Conservation (phyloP, 768 basidiomycete genomes). For the Auricularia cornea region DNA sequence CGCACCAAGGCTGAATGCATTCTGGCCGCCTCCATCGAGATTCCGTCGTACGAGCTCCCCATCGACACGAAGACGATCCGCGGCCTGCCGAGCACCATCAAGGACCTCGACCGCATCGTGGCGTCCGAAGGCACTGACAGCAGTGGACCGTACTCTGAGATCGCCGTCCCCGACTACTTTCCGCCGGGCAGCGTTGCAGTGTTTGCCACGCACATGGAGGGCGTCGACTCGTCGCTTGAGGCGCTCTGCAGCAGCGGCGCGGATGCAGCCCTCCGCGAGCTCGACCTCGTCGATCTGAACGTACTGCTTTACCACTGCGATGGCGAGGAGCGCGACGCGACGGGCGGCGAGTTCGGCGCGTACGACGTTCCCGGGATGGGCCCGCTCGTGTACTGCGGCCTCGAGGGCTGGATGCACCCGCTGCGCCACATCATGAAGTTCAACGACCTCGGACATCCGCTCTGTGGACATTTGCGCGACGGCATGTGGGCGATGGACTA, state of each 20-base stretch:
- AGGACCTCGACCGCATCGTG: slow-evolving; percentile 51
- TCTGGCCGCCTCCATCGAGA: slow-evolving; percentile 64
- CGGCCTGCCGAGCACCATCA: slow-evolving; percentile 65
- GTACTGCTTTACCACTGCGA: slow-evolving; percentile 76
- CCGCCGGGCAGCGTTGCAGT: slow-evolving; percentile 95
- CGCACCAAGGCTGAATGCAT: slow-evolving; percentile 75
- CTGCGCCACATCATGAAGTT: slow-evolving; percentile 74
- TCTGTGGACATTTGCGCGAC: slow-evolving; percentile 79
- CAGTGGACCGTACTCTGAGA: slow-evolving; percentile 66
- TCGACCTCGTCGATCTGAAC: slow-evolving; percentile 85
- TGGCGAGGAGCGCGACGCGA: slow-evolving; percentile 87
- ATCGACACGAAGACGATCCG: slow-evolving; percentile 46
- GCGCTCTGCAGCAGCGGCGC: slow-evolving; percentile 62
- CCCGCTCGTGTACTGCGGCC: slow-evolving; percentile 78
- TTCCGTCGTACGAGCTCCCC: slow-evolving; percentile 49
- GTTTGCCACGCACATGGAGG: slow-evolving; percentile 78
- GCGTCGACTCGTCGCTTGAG: slow-evolving; percentile 64
- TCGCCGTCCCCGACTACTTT: slow-evolving; percentile 79
- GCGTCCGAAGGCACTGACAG: slow-evolving; percentile 55
- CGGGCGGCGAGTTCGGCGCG: slow-evolving; percentile 66
- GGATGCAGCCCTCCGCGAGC: slow-evolving; percentile 58
- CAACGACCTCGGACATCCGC: slow-evolving; percentile 89
- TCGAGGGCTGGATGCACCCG: slow-evolving; percentile 96
- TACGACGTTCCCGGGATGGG: slow-evolving; percentile 76
- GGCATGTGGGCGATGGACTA: slow-evolving; percentile 95